Conservation (phyloP, 2,329 filamentous ascomycete species). For the Drechslerella dactyloides region DNA sequence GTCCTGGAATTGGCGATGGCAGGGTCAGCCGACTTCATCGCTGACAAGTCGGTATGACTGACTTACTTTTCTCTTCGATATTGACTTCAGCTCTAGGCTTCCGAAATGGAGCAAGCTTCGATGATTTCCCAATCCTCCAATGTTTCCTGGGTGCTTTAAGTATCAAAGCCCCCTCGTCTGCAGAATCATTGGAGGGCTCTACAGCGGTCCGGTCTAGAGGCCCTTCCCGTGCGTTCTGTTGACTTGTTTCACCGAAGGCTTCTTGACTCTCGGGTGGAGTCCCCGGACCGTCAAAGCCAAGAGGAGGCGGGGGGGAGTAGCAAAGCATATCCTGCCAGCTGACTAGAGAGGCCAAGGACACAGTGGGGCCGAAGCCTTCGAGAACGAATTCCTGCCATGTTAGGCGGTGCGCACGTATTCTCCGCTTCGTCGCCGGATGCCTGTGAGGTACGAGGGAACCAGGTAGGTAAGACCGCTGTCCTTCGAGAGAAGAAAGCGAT, state of each 20-base stretch:
- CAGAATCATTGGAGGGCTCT: background rate
- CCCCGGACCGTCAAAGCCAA: slow-evolving; percentile 16
- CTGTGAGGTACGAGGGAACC: background rate
- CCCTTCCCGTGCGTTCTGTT: no score
- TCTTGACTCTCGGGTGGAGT: slow-evolving; percentile 35
- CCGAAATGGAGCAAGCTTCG: slow-evolving; percentile 8
- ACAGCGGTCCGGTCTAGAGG: no score
- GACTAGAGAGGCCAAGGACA: slow-evolving; percentile 39
- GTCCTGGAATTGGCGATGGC: background rate
- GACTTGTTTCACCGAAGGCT: slow-evolving; percentile 9
- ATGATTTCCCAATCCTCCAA: slow-evolving; percentile 27
- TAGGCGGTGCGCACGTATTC: slow-evolving; percentile 15
- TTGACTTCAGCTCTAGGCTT: background rate
- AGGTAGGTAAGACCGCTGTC: slow-evolving; percentile 23
- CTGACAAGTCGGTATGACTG: no score
- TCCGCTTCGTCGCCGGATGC: background rate
- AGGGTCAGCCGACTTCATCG: background rate
- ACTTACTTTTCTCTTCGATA: slow-evolving; percentile 2
- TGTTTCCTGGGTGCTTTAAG: slow-evolving; percentile 4
- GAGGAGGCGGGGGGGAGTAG: slow-evolving; percentile 33
- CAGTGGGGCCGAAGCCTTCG: slow-evolving; percentile 36
- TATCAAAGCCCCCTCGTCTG: background rate
- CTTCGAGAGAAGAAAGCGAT: slow-evolving; percentile 23
- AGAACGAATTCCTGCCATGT: slow-evolving; percentile 48
- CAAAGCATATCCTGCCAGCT: slow-evolving; percentile 46